Evolutionary conservation across 2,329 filamentous ascomycete species (phyloP), one percentile per base, ranked within the genome.

Genomic region (Neurospora sp.): DNA sequence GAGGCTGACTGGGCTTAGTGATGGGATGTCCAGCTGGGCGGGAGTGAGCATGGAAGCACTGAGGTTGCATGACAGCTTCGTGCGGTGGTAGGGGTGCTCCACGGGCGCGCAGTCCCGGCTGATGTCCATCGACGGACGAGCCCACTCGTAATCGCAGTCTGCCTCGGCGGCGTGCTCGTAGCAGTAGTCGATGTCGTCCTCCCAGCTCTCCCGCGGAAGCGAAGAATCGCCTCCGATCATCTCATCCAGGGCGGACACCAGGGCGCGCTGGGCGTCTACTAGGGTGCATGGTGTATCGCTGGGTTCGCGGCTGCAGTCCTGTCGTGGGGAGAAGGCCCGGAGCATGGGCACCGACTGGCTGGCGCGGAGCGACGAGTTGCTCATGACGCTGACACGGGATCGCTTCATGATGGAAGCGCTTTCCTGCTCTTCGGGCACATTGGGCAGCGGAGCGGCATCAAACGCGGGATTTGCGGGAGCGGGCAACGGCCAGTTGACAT

Each of bases 121-220:
- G 52, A 81, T 71, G 67, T 89, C 87, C 68, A 85, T 74, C 0
- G 87, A 89, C 3, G 83, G 80, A 17, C 85, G 84, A 70, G 89
- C 86, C 88, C 88, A 90, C 66, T 88, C 85, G 74, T 89, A 90
- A 72, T 90, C 85, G 75, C 87, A 90, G 77, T 90, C 83, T 8
- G 88, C 89, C 77, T 91, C 89, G 13, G 85, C 87, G 73, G 88
- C 89, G 74, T 91, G 87, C 73, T 90, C 88, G 75, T 91, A 91
- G 76, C 87, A 90, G 78, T 90, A 91, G 76, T 91, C 89, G 72
- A 91, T 90, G 72, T 88, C 88, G 68, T 90, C 88, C 75, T 91
- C 89, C 89, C 89, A 91, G 73, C 81, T 89, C 74, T 84, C 83
- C 8, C 79, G 79, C 28, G 77, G 74, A n/a, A 79, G 72, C 3